Evolutionary conservation across 225 moss, liverwort and hornwort species (phyloP), one percentile per base, ranked within the genome.

Genomic region (Bryoerythrophyllum caledonicum): DNA sequence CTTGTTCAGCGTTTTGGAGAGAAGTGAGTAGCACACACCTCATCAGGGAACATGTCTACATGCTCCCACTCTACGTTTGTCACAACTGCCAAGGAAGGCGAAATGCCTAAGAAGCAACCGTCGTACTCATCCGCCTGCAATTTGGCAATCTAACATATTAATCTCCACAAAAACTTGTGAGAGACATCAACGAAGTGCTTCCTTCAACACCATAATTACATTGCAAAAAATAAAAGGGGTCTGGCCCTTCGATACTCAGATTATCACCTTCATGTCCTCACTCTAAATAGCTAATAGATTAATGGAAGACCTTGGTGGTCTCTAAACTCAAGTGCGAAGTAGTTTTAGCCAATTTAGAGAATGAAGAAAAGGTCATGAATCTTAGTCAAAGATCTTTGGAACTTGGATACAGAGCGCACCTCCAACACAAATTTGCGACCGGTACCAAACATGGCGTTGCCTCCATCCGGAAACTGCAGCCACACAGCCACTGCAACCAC

Each of bases 121-220:
- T 91, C 99, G 67, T 99, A 99, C 79, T 99, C 99, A 80, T 95
- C 95, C 71, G 95, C 95, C 99, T 99, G 95, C 81, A 86, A 40
- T 70, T 72, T 54, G 49, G 12, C 30, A 76, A 49, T 60, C 28
- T 57, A 53, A 41, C 41, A 66, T 40, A n/a, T 38, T 4, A 60
- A 10, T 60, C 15, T 77, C 15, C 54, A 25, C 52, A 13, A 40
- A 74, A 64, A 52, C 48, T 57, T 49, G 19, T 72, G 6, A 17
- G 19, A 10, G 32, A 20, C 71, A 43, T 63, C 24, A 46, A 35
- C 1, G 46, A 23, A 72, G 14, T 63, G 63, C 57, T 72, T 52
- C 23, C 40, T 13, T 41, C 70, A 60, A 28, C 30, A 43, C 1
- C 20, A 67, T 53, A 72, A 52, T 67, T 30, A 41, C 54, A 56